phyloP scores from a whole-genome alignment of 495 filamentous ascomycete genomes.

The Glutinoglossum americanum region DNA sequence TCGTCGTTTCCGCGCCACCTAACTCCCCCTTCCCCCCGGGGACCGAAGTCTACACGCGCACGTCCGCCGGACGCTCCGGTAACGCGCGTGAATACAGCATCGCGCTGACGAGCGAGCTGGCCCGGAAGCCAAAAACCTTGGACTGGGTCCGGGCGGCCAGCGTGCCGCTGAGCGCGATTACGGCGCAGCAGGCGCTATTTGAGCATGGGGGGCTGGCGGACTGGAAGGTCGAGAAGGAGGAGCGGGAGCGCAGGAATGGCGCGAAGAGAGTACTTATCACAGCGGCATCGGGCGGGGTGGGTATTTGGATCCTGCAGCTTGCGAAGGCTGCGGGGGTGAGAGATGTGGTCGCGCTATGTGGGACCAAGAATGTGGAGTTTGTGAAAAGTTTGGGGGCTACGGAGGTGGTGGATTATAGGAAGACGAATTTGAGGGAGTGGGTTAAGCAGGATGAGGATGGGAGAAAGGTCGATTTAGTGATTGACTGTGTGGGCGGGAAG shows the following conservation, averaged over 20 bases:
- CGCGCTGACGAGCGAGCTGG: constrained; percentile 27
- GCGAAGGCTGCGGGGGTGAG: constrained; percentile 22
- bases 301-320: constrained; percentile 34
- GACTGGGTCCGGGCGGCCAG: constrained; percentile 27
- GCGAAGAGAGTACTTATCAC: constrained; percentile 26
- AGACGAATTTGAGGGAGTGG: constrained; percentile 19
- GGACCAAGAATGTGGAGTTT: constrained; percentile 21
- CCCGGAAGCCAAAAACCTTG: constrained; percentile 25
- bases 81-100: constrained; percentile 30
- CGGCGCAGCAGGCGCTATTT: constrained; percentile 40
- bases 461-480: constrained; percentile 25
- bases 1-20: constrained; percentile 25
- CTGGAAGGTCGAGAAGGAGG: constrained; percentile 6
- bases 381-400: constrained; percentile 24
- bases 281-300: constrained; percentile 29
- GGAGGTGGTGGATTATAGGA: constrained; percentile 26
- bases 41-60: constrained; percentile 30
- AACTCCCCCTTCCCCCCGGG: constrained; percentile 29
- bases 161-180: constrained; percentile 30
- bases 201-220: constrained; percentile 18
- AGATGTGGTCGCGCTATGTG: constrained; percentile 21
- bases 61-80: constrained; percentile 25
- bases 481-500: constrained; percentile 28
- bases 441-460: constrained; percentile 8
- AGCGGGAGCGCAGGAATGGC: constrained; percentile 6